Conservation (phyloP, 495 filamentous ascomycete species). For the Penicillium cinerascens region DNA sequence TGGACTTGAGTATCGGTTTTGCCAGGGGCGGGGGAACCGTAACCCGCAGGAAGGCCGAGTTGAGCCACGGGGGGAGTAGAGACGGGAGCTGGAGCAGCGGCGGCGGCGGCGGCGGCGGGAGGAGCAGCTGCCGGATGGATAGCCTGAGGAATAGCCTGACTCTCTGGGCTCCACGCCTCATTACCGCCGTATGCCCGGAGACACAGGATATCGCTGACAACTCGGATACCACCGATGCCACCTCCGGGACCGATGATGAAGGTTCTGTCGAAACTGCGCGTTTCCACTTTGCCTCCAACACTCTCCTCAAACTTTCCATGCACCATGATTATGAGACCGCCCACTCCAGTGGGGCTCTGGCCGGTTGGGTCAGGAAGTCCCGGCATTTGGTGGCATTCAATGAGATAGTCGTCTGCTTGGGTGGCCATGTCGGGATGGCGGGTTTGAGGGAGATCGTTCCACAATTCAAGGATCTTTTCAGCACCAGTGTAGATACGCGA, state of each 20-base stretch:
- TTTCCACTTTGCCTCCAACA: slow-evolving; percentile 49
- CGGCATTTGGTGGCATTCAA: slow-evolving; percentile 77
- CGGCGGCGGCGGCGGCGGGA: slow-evolving; percentile 9
- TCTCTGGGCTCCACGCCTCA: slow-evolving; percentile 54
- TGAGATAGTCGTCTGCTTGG: slow-evolving; percentile 64
- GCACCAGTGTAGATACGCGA: slow-evolving; percentile 62
- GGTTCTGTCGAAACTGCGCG: slow-evolving; percentile 78
- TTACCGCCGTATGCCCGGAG: slow-evolving; percentile 63
- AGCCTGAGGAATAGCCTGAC: slow-evolving; percentile 27
- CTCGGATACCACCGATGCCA: slow-evolving; percentile 59
- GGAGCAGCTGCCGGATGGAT: slow-evolving; percentile 8
- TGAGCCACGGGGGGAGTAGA: slow-evolving; percentile 10
- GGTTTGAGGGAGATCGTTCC: slow-evolving; percentile 67
- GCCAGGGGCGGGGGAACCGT: slow-evolving; percentile 38
- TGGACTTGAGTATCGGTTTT: slow-evolving; percentile 45
- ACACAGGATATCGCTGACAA: slow-evolving; percentile 75
- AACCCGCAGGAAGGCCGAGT: slow-evolving; percentile 34
- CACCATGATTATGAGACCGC: slow-evolving; percentile 73
- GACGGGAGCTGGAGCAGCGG: slow-evolving; percentile 3
- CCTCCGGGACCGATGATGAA: slow-evolving; percentile 79
- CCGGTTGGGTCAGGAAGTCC: slow-evolving; percentile 69
- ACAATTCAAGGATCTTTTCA: slow-evolving; percentile 63
- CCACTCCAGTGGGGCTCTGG: slow-evolving; percentile 59
- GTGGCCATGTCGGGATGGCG: slow-evolving; percentile 65
- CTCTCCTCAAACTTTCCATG: slow-evolving; percentile 83